Evolutionary conservation across 768 basidiomycete species (phyloP).

Genomic region (Russula foetens): DNA sequence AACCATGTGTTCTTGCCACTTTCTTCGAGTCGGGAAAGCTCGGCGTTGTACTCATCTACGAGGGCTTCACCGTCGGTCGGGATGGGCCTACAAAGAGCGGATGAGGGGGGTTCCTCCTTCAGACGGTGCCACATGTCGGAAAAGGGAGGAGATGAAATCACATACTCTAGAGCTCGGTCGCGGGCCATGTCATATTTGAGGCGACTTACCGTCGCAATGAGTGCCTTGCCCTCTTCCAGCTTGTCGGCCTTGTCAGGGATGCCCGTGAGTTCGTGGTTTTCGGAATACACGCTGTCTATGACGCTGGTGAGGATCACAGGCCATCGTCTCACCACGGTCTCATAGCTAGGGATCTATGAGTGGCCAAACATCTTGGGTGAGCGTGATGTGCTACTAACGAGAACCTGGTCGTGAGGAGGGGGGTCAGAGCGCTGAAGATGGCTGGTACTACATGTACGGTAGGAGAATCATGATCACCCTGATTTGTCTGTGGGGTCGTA

Average conservation of each 20-base stretch:
- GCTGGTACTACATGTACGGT: not conserved
- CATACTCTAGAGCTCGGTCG: constrained; percentile 62
- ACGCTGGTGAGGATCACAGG: constrained; percentile 76
- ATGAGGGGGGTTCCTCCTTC: not conserved
- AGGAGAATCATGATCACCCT: constrained; percentile 35
- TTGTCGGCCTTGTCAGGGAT: constrained; percentile 29
- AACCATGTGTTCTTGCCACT: constrained; percentile 71
- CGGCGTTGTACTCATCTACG: constrained; percentile 65
- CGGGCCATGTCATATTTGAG: constrained; percentile 87
- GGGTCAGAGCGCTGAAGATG: not conserved
- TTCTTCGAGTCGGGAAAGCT: constrained; percentile 45
- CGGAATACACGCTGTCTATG: constrained; percentile 66
- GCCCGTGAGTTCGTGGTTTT: constrained; percentile 54
- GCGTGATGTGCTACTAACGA: constrained; percentile 38
- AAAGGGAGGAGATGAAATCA: not conserved
- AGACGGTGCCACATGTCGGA: not conserved
- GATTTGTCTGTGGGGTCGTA: constrained; percentile 67
- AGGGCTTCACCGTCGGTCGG: constrained; percentile 69
- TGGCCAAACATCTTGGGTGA: not conserved
- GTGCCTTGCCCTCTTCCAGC: constrained; percentile 65
- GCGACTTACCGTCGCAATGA: constrained; percentile 66
- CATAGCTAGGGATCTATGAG: constrained; percentile 41
- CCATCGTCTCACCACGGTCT: constrained; percentile 74
- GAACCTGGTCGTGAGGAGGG: constrained; percentile 34
- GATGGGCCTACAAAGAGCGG: constrained; percentile 43